Base-by-base conservation (phyloP, 768 basidiomycete species). In the Phaffia tasmanica region DNA sequence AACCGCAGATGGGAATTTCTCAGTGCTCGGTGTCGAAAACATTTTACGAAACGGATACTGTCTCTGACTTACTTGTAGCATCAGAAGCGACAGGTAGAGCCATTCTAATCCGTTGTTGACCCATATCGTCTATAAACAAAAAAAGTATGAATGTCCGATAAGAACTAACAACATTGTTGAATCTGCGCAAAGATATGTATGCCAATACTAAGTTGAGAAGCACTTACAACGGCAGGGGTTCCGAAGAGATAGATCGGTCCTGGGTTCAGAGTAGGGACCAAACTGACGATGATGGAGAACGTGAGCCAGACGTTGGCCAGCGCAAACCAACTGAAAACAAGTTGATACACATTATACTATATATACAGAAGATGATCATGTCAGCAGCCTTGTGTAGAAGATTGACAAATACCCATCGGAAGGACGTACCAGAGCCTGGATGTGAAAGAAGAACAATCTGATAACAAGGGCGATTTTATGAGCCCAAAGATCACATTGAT, bases 231-330 rank as follows among this genome's bases (percentile, higher is more conserved):
- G 6, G 73, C 78, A 0, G 73, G 77, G 35, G 84, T 91, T 53
- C 88, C 89, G 70, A 95, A 95, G 62, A 92, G 71, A 59, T 79
- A 75, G 71, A 82, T 77, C 72, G 75, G 79, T 61, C 65, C 65
- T 19, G 61, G 61, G 18, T 16, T 4, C 2, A 62, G 48, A 27
- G 61, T 51, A 3, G 87, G 87, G 18, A 92, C 80, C 51, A 95
- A 82, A 72, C 91, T 85, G 81, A 94, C 89, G 76, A 94, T 89
- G 77, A 94, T 93, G 69, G 85, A 85, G 81, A 94, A 94, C n/a
- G 88, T 93, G 66, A 95, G 79, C 89, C 89, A 95, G 54, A 93
- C 64, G 23, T 69, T 69, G 53, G 65, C 63, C 15, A 70, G 30
- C 9, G 65, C 64, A 64, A 71, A 70, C 70, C 71, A 71, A 51